A percentile compares a stretch with the other conserved stretches of the same genome.
Conservation (phyloP, 768 basidiomycete genomes). For the Lepiota brunneoincarnata region DNA sequence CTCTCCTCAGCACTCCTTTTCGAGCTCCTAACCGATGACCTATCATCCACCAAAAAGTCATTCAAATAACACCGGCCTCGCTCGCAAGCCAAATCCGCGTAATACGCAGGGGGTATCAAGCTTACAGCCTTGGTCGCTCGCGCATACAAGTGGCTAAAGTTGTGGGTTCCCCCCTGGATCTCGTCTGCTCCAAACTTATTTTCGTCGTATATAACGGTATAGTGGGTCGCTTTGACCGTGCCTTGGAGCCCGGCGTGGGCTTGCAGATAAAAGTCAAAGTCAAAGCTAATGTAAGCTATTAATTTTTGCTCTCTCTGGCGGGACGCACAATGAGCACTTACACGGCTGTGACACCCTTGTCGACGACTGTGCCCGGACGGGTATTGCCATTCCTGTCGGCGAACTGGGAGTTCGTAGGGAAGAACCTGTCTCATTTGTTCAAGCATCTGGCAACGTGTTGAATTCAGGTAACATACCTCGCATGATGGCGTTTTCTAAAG, state of each 20-base stretch:
- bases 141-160: slow-evolving; percentile 71
- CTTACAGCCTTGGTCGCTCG: slow-evolving; percentile 85
- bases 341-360: slow-evolving; percentile 73
- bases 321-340: slow-evolving; percentile 34
- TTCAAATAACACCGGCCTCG: slow-evolving; percentile 75
- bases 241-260: slow-evolving; percentile 77
- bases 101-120: slow-evolving; percentile 76
- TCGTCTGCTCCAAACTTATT: slow-evolving; percentile 64
- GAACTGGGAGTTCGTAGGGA: slow-evolving; percentile 43
- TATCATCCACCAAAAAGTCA: slow-evolving; percentile 58
- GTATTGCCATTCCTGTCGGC: slow-evolving; percentile 75
- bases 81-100: slow-evolving; percentile 82
- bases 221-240: slow-evolving; percentile 70
- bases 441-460: not conserved
- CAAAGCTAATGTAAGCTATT: slow-evolving; percentile 45
- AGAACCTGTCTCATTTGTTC: slow-evolving; percentile 39
- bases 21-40: slow-evolving; percentile 27
- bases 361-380: slow-evolving; percentile 75
- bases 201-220: slow-evolving; percentile 80
- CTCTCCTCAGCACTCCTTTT: slow-evolving; percentile 34
- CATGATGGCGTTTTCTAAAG: slow-evolving; percentile 63
- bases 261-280: slow-evolving; percentile 69
- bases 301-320: no score
- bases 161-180: slow-evolving; percentile 71
- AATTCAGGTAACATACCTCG: slow-evolving; percentile 38